A percentile compares a stretch with the other conserved stretches of the same genome.
These are phyloP conservation scores for Dryadomyces quercus-mongolicae DNA, from an alignment of 2,329 filamentous ascomycete genomes.

Conservation along the genomic window DNA sequence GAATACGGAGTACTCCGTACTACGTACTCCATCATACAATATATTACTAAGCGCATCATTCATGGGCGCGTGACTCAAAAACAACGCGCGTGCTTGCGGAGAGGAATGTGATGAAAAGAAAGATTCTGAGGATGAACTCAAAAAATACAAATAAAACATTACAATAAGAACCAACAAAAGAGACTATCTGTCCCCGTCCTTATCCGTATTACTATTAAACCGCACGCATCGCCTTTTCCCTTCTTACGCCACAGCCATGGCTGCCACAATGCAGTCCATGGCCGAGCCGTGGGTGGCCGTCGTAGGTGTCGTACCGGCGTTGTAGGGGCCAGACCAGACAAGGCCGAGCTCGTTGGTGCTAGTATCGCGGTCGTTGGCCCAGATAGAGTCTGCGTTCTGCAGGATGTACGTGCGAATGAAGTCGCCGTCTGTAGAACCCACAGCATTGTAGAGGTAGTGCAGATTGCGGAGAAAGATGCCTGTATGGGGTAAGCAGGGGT, in stretches of 20 bases:
- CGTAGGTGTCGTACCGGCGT: conserved; percentile 28
- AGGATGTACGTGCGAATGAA: conserved; percentile 42
- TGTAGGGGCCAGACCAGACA: conserved; percentile 49
- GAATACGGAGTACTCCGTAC: too few relatives aligned
- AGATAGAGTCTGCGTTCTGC: conserved; percentile 53
- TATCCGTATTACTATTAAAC: too few relatives aligned
- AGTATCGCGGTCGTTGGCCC: conserved; percentile 41
- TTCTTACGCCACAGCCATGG: conserved; percentile 24
- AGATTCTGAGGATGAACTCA: too few relatives aligned
- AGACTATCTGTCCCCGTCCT: too few relatives aligned
- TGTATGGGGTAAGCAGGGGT: background rate
- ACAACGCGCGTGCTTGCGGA: too few relatives aligned
- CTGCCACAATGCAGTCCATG: conserved; percentile 55
- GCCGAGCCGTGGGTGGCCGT: conserved; percentile 53
- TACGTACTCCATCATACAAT: too few relatives aligned
- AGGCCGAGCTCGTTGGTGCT: conserved; percentile 41
- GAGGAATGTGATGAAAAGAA: too few relatives aligned
- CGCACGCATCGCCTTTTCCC: too few relatives aligned
- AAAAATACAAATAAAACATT: too few relatives aligned
- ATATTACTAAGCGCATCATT: too few relatives aligned
- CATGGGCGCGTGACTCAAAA: too few relatives aligned
- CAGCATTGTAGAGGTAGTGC: conserved; percentile 36
- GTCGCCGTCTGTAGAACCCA: conserved; percentile 19
- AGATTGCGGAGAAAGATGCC: conserved; percentile 55
- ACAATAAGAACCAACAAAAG: too few relatives aligned